Evolutionary conservation across 2,329 filamentous ascomycete species (phyloP), one percentile per base, ranked within the genome.

Genomic region (Diplodia scrobiculata): DNA sequence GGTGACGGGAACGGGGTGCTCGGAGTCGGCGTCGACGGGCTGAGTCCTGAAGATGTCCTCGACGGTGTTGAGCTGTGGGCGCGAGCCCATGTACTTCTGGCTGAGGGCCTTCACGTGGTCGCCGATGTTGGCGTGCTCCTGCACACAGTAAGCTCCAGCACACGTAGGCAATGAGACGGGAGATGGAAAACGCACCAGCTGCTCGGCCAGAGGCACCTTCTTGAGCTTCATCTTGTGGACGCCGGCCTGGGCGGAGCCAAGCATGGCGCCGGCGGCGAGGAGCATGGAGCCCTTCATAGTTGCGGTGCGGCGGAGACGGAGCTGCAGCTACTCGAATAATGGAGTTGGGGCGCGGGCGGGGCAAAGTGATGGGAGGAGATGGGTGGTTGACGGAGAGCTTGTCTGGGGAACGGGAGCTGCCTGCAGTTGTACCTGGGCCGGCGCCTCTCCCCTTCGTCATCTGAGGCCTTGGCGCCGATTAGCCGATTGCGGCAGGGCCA

Each of bases 151-250:
- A 69, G 68, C 66, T 67, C 29, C 19, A 36, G 38, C 25, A 55
- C 67, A 64, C 67, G 59, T 65, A 45, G 41, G 55, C 59, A 54
- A 38, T 34, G 60, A 52, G 27, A 66, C 45, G 59, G 51, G 63
- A 62, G 59, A 48, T 63, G 68, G 67, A 38, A 45, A 67, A 84
- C 90, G 77, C 83, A 96, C 93, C 76, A 99, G 87, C 84, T 98
- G 95, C 79, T 98, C 91, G 59, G 89, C 86, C 67, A 99, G 84
- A 72, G 95, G 90, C 69, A 98, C 83, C 89, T 99, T 99, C 86
- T 97, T 91, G 76, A 99, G 89, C 86, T 96, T 95, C 86, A 97
- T 89, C 86, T 92, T 96, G 87, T 98, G 92, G 71, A 97, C 85
- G 75, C 88, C 92, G 73, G 92, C 94, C 77, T 91, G 86, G 77